Evolutionary conservation across 441 rosid genomes (phyloP).

Genomic region (Flueggea neowawraea): DNA sequence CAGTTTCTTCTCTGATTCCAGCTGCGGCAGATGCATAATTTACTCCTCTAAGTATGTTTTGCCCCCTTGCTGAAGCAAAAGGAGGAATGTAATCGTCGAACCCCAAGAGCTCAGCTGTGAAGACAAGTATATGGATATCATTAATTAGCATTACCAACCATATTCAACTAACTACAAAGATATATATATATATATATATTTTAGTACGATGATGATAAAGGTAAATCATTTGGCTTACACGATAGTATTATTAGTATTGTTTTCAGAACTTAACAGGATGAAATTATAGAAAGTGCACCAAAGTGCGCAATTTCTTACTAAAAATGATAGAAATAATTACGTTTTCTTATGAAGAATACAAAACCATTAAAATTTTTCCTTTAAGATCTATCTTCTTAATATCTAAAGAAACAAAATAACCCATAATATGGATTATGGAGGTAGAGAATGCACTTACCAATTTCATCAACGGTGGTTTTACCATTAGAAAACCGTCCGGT

Average conservation of each 20-base stretch:
- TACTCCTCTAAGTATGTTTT: slow-evolving; percentile 56
- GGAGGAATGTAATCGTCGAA: slow-evolving; percentile 65
- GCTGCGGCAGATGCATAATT: slow-evolving; percentile 94
- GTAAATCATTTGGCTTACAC: too few relatives aligned
- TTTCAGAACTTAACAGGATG: too few relatives aligned
- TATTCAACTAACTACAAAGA: too few relatives aligned
- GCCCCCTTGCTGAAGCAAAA: slow-evolving; percentile 55
- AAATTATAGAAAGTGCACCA: too few relatives aligned
- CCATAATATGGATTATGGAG: not conserved
- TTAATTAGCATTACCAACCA: not conserved
- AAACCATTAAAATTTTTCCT: not conserved
- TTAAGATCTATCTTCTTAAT: not conserved
- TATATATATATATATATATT: too few relatives aligned
- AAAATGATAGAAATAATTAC: too few relatives aligned
- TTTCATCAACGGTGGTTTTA: slow-evolving; percentile 26
- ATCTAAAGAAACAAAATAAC: not conserved
- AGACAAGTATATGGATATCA: too few relatives aligned
- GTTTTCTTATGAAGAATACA: too few relatives aligned
- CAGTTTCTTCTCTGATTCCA: slow-evolving; percentile 87
- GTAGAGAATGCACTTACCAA: slow-evolving; percentile 14
- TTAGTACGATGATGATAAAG: too few relatives aligned
- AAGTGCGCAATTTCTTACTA: too few relatives aligned
- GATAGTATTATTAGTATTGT: too few relatives aligned
- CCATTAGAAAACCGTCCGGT: slow-evolving; percentile 31
- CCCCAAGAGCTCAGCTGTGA: slow-evolving; percentile 62